Conservation (phyloP, 176 grass and related monocot species). For the Oryza officinalis region DNA sequence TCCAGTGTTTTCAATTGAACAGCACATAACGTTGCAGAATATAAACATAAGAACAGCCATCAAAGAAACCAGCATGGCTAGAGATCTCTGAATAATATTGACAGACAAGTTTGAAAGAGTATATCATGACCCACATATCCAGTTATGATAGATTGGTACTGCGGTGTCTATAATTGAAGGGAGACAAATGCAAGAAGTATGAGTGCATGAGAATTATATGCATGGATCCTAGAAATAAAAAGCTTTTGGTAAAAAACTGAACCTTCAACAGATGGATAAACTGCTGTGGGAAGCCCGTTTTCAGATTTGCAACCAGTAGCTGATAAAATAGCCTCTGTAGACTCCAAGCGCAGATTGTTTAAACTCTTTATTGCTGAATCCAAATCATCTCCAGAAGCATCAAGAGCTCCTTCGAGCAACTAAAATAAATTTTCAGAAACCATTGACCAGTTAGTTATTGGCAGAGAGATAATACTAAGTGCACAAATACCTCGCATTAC, state of each 20-base stretch:
- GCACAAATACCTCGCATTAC: neutral
- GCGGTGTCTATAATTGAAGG: neutral
- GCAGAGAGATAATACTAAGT: neutral
- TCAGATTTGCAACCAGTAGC: constrained; percentile 41
- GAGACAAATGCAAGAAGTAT: neutral
- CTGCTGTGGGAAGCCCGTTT: constrained; percentile 35
- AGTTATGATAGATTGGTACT: neutral
- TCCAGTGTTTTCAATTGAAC: neutral
- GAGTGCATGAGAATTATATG: neutral
- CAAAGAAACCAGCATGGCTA: neutral
- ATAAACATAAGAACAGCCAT: neutral
- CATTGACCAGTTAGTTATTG: neutral
- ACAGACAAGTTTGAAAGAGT: neutral
- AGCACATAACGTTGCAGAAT: neutral
- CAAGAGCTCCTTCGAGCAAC: constrained; percentile 77
- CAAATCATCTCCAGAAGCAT: constrained; percentile 84
- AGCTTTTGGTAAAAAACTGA: neutral
- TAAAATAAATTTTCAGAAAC: constrained; percentile 48
- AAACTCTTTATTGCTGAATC: constrained; percentile 86
- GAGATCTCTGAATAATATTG: neutral
- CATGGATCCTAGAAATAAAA: neutral
- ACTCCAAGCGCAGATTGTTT: constrained; percentile 62
- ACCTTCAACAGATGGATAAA: constrained; percentile 50
- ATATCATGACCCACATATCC: neutral
- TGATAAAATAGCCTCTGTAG: constrained; percentile 39